These are phyloP conservation scores for Tulasnella calospora DNA, from an alignment of 768 basidiomycete species.

Conservation along the genomic window DNA sequence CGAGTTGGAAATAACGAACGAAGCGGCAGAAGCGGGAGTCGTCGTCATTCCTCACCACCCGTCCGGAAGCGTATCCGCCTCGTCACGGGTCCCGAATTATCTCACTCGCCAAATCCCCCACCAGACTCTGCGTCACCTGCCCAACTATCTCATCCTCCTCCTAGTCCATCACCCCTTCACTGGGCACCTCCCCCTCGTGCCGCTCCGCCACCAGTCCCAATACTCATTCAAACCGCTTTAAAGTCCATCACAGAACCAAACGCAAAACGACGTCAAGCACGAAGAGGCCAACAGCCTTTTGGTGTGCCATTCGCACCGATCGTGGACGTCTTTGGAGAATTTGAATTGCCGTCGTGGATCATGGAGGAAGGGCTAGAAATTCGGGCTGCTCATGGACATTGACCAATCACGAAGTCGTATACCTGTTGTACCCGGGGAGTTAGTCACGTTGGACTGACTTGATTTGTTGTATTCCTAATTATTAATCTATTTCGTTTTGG, in stretches of 20 bases:
- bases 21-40: not conserved
- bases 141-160: not conserved
- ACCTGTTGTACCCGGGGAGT: too few species aligned
- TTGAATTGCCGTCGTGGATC: conserved; percentile 55
- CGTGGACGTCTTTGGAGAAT: conserved; percentile 49
- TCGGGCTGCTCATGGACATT: too few species aligned
- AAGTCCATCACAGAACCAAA: conserved; percentile 39
- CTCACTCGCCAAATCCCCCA: not conserved
- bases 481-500: too few species aligned
- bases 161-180: not conserved
- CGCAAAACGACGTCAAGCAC: conserved; percentile 43
- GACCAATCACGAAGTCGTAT: too few species aligned
- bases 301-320: conserved; percentile 53
- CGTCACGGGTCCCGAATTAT: not conserved
- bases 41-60: not conserved
- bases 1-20: not conserved
- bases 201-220: not conserved
- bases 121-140: not conserved
- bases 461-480: too few species aligned
- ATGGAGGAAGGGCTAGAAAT: not conserved
- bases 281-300: conserved; percentile 55
- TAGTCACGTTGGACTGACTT: too few species aligned
- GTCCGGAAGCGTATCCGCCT: conserved; percentile 1
- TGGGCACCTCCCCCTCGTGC: not conserved
- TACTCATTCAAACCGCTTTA: conserved; percentile 13